Base-by-base conservation (phyloP, 75 land plant genomes). In the Picea glauca region DNA sequence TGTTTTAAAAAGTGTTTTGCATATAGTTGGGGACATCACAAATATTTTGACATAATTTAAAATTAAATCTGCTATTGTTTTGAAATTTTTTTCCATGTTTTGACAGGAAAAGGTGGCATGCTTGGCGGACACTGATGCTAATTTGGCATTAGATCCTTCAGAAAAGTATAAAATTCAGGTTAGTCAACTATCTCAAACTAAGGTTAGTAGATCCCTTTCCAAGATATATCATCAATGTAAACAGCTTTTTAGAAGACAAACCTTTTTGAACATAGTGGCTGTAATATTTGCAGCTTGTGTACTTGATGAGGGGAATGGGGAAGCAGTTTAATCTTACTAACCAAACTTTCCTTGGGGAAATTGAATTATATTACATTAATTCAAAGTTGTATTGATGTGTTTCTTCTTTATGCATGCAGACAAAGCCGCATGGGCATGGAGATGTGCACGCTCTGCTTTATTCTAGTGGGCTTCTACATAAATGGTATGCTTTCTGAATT, bases 351-450 rank as follows among this genome's bases (percentile, higher is more conserved):
- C 56, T 50, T 50, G 56, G 31, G 32, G 43, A 38, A 40, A 30
- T 43, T 83, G 56, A 63, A 31, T 46, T 80, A 20, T 84, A 30
- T 32, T 68, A 40, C 20, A 70, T 56, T 26, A 21, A 4, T 9
- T 54, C 46, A 61, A 31, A 62, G 31, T 59, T 31, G 9, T 56
- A 66, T 46, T 60, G 58, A 62, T 80, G 9, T 14, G 23, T 68
- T 68, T 75, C 9, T 58, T 57, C 33, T 32, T 56, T 82, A 14
- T 77, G 14, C 40, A 58, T 60, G 57, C 77, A 96, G 99, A 96
- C 98, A 75, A 96, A 96, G 76, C 99, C 99, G 63, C 99, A 96
- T 81, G 99, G 99, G 58, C 99, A 96, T 89, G 99, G 99, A 26
- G 99, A 96, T 87, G 95, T 96, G 60, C 99, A 96, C 80, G 81